Conservation (phyloP, 495 filamentous ascomycete species). For the Parmelia sp. region DNA sequence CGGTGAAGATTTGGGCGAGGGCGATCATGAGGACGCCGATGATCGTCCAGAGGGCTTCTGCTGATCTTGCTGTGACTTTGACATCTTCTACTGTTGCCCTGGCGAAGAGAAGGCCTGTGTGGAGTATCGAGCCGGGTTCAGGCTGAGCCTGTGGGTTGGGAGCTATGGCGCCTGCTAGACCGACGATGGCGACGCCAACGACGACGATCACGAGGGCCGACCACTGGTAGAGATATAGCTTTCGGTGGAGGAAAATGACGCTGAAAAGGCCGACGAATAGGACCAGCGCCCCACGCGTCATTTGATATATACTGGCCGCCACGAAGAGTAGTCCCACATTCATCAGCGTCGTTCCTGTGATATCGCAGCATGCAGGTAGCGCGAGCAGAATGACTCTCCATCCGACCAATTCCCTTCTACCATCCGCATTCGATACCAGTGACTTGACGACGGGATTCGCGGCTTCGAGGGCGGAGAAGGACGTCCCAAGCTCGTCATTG, state of each 20-base stretch:
- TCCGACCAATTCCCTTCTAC: slow-evolving; percentile 56
- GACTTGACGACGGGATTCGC: slow-evolving; percentile 48
- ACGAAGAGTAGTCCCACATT: slow-evolving; percentile 92
- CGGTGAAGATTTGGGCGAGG: slow-evolving; percentile 91
- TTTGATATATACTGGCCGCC: slow-evolving; percentile 93
- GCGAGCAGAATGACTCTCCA: slow-evolving; percentile 71
- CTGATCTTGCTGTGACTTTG: slow-evolving; percentile 33
- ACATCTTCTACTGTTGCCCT: slow-evolving; percentile 28
- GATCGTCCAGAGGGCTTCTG: slow-evolving; percentile 63
- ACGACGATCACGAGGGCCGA: slow-evolving; percentile 79
- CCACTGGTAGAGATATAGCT: slow-evolving; percentile 81
- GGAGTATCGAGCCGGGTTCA: slow-evolving; percentile 28
- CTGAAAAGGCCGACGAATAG: slow-evolving; percentile 94
- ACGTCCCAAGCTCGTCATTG: slow-evolving; percentile 28
- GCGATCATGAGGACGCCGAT: slow-evolving; percentile 86
- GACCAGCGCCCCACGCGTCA: slow-evolving; percentile 91
- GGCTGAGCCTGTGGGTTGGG: slow-evolving; percentile 53
- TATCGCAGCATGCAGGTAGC: slow-evolving; percentile 87
- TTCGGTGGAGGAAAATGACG: slow-evolving; percentile 77
- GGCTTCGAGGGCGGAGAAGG: slow-evolving; percentile 33
- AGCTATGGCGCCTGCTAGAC: slow-evolving; percentile 77
- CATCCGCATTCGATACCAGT: slow-evolving; percentile 34
- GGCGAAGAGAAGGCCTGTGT: slow-evolving; percentile 25
- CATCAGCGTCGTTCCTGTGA: slow-evolving; percentile 92
- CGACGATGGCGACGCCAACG: slow-evolving; percentile 80